These are phyloP conservation scores for Ambrosia hybrid DNA, from an alignment of 140 eudicot genomes.

Conservation along the genomic window DNA sequence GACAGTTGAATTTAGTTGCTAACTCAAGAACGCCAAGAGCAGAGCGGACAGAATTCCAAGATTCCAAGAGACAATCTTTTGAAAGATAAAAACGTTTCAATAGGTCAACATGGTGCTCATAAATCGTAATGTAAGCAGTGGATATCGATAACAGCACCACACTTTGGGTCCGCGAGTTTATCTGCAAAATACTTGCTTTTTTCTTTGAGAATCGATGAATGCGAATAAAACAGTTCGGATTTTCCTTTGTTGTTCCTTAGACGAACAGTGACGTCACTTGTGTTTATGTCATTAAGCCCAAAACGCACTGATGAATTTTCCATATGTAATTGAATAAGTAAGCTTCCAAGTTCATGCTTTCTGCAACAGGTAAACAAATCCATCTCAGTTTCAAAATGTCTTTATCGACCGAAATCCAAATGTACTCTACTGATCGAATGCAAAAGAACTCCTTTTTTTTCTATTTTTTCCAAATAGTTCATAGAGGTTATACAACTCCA, in stretches of 20 bases:
- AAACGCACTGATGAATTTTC: constrained; percentile 37
- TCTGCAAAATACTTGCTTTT: constrained; percentile 69
- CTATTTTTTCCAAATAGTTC: neutral
- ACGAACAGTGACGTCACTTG: constrained; percentile 54
- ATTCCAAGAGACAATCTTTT: constrained; percentile 45
- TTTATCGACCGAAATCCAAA: neutral
- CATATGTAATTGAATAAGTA: constrained; percentile 43
- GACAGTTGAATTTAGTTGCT: constrained; percentile 49
- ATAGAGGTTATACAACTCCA: neutral
- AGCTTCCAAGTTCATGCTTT: constrained; percentile 49
- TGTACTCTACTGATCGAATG: constrained; percentile 3
- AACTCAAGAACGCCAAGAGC: constrained; percentile 69
- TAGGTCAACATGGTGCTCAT: constrained; percentile 55
- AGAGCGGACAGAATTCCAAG: constrained; percentile 62
- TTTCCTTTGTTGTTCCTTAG: constrained; percentile 56
- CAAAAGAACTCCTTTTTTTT: neutral
- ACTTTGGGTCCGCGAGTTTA: constrained; percentile 36
- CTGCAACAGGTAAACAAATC: constrained; percentile 29
- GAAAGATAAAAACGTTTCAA: constrained; percentile 53
- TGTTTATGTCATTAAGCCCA: constrained; percentile 45
- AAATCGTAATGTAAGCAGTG: constrained; percentile 59
- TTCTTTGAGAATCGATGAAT: constrained; percentile 50
- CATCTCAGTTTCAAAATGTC: constrained; percentile 18
- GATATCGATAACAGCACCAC: constrained; percentile 42
- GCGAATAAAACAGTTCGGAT: constrained; percentile 46